phyloP scores from a whole-genome alignment of 1,284 basidiomycete genomes.

The Ceratobasidium theobromae region DNA sequence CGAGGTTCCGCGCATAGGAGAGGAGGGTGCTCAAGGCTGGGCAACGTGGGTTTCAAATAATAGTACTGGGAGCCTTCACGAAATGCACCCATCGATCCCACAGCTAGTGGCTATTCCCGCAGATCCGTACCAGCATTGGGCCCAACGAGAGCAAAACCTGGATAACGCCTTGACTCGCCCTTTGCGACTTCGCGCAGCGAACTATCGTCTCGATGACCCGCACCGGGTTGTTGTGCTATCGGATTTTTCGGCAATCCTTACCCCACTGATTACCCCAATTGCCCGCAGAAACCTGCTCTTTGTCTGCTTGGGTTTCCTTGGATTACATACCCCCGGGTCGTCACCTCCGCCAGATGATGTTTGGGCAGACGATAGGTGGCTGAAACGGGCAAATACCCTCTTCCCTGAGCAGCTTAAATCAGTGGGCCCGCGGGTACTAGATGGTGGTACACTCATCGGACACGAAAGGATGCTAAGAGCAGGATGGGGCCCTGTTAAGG shows the following conservation, averaged over 20 bases:
- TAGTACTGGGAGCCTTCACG: background rate
- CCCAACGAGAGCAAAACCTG: slow-evolving; percentile 55
- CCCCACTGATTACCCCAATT: slow-evolving; percentile 55
- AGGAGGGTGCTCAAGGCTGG: slow-evolving; percentile 48
- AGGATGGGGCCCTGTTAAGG: slow-evolving; percentile 65
- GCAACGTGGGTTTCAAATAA: slow-evolving; percentile 32
- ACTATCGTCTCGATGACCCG: slow-evolving; percentile 63
- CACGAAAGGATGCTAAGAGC: slow-evolving; percentile 60
- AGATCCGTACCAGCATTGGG: slow-evolving; percentile 75
- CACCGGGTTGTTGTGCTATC: slow-evolving; percentile 77
- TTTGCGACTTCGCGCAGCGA: slow-evolving; percentile 59
- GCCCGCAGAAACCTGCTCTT: slow-evolving; percentile 67
- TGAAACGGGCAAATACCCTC: slow-evolving; percentile 5
- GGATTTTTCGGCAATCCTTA: slow-evolving; percentile 73
- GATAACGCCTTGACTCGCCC: slow-evolving; percentile 55
- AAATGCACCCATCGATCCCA: background rate
- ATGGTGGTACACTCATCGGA: slow-evolving; percentile 65
- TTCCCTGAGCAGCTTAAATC: slow-evolving; percentile 24
- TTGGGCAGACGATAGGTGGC: slow-evolving; percentile 30
- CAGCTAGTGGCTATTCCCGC: slow-evolving; percentile 32
- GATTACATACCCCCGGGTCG: slow-evolving; percentile 49
- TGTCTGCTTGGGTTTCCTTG: slow-evolving; percentile 73
- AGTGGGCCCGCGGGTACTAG: slow-evolving; percentile 25
- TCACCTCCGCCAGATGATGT: slow-evolving; percentile 27
- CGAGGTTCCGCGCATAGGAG: slow-evolving; percentile 50